phyloP scores from a whole-genome alignment of 805 yeast species.

The Henningerozyma blattae region DNA sequence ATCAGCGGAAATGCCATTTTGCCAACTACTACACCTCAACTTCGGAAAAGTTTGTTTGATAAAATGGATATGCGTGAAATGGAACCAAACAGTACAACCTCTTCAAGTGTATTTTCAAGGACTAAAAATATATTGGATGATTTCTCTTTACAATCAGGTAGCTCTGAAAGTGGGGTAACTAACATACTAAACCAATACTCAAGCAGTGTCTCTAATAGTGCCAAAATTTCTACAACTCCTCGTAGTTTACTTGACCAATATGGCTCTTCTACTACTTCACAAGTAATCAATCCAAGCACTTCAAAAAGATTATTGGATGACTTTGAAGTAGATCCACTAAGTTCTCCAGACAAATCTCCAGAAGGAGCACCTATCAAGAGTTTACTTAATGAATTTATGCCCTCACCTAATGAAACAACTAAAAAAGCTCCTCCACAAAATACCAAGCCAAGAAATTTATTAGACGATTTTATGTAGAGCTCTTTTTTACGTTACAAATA shows the following conservation, averaged over 20 bases:
- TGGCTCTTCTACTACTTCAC: too few relatives aligned
- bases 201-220: constrained; percentile 1
- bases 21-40: constrained; percentile 12
- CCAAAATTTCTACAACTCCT: too few relatives aligned
- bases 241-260: too few relatives aligned
- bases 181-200: constrained; percentile 1
- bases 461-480: constrained; percentile 24
- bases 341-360: not conserved
- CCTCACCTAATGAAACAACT: not conserved
- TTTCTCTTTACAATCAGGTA: constrained; percentile 4
- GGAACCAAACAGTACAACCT: not conserved
- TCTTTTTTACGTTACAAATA: too few relatives aligned
- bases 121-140: constrained; percentile 11
- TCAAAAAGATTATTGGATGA: constrained; percentile 4
- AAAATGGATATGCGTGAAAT: constrained; percentile 9
- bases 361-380: not conserved
- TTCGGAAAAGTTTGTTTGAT: constrained; percentile 21
- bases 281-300: too few relatives aligned
- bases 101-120: not conserved
- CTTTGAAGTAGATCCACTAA: not conserved
- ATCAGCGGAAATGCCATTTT: not conserved
- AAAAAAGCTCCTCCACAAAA: not conserved
- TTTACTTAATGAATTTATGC: constrained; percentile 2
- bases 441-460: constrained; percentile 15
- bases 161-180: too few relatives aligned